These are phyloP conservation scores for Cryphonectria parasitica DNA, from an alignment of 2,329 filamentous ascomycete species.

Conservation along the genomic window DNA sequence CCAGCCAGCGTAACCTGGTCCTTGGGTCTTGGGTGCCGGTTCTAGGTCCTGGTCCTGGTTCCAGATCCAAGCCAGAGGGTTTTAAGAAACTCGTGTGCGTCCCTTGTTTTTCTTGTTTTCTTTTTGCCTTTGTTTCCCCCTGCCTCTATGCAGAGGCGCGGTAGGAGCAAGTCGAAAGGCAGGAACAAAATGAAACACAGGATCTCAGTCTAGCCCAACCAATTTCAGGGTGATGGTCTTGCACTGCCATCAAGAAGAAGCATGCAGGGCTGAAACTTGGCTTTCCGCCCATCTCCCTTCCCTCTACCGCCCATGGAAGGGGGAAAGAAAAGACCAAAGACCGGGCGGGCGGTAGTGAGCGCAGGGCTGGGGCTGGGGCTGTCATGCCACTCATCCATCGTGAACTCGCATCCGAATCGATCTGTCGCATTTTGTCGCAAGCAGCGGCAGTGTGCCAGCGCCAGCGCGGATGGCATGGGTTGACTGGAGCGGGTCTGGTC, in stretches of 20 bases:
- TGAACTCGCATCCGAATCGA: neutral
- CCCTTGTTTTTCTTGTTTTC: neutral
- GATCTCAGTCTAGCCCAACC: neutral
- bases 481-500: neutral
- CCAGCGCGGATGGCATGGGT: neutral
- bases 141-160: neutral
- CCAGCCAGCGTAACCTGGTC: neutral
- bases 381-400: neutral
- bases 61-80: neutral
- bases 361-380: neutral
- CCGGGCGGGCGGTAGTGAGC: neutral
- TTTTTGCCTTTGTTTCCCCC: neutral
- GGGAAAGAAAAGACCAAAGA: neutral
- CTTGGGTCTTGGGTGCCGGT: neutral
- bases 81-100: neutral
- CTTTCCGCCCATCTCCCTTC: constrained; percentile 1
- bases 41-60: too few relatives aligned
- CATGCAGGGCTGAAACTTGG: constrained; percentile 14
- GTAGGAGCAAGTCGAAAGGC: neutral
- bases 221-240: neutral
- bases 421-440: constrained; percentile 2
- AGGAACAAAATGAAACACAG: neutral
- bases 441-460: neutral
- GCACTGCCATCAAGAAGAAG: neutral
- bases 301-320: neutral